These are phyloP conservation scores for Schwanniomyces occidentalis DNA, from an alignment of 805 yeast genomes.

Conservation along the genomic window DNA sequence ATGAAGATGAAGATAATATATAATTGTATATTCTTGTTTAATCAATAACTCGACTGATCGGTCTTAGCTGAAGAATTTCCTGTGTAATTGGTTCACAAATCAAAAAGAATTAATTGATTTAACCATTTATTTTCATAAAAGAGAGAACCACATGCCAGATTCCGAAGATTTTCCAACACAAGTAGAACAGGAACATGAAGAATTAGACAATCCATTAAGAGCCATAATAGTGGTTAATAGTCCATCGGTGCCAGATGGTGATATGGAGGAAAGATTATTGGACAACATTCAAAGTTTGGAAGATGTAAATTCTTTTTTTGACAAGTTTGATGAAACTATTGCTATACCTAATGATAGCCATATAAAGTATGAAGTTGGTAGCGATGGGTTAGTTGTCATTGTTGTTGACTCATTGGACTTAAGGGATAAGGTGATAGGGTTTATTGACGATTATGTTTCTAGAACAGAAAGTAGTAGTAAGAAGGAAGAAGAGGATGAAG, in stretches of 20 bases:
- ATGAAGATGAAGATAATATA: neutral
- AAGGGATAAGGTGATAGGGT: conserved; percentile 38
- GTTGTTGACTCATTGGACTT: conserved; percentile 46
- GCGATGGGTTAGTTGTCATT: conserved; percentile 59
- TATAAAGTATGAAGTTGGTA: conserved; percentile 60
- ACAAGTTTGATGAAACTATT: conserved; percentile 49
- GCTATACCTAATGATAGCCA: conserved; percentile 57
- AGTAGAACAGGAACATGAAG: conserved; percentile 19
- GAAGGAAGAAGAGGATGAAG: conserved; percentile 4
- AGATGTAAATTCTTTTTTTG: conserved; percentile 52
- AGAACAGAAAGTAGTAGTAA: conserved; percentile 4
- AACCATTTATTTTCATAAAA: too few relatives aligned
- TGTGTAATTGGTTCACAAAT: too few relatives aligned
- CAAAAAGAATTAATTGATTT: too few relatives aligned
- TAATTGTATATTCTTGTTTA: too few relatives aligned
- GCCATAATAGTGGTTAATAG: conserved; percentile 43
- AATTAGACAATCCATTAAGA: conserved; percentile 49
- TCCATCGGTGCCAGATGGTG: conserved; percentile 37
- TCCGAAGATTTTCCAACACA: conserved; percentile 9
- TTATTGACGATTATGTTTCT: conserved; percentile 40
- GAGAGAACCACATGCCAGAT: conserved; percentile 1
- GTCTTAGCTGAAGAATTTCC: too few relatives aligned
- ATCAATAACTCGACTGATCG: neutral
- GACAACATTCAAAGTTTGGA: conserved; percentile 47
- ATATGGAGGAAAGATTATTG: conserved; percentile 50